Percentiles rank a stretch among this genome's conserved stretches.
Evolutionary conservation across 1,284 basidiomycete species (phyloP).

Genomic region (Pholiota adiposa): DNA sequence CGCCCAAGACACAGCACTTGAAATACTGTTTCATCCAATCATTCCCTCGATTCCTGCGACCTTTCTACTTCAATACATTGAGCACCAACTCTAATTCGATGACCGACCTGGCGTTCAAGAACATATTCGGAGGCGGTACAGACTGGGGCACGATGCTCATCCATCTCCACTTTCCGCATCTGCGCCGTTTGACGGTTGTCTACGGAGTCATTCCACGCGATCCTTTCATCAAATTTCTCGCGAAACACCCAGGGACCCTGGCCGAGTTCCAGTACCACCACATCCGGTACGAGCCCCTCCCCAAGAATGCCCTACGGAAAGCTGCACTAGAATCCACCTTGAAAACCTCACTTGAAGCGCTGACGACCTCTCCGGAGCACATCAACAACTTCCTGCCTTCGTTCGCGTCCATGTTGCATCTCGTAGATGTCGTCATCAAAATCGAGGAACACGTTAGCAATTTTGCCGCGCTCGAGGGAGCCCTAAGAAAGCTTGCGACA

Average conservation of each 20-base stretch:
- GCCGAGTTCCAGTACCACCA: slow-evolving; percentile 19
- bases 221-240: slow-evolving; percentile 21
- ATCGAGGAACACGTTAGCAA: slow-evolving; percentile 17
- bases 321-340: slow-evolving; percentile 11
- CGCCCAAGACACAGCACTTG: slow-evolving; percentile 2
- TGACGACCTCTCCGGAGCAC: slow-evolving; percentile 19
- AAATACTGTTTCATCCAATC: slow-evolving; percentile 16
- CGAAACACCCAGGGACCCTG: slow-evolving; percentile 14
- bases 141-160: slow-evolving; percentile 21
- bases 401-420: slow-evolving; percentile 4
- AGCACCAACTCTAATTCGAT: slow-evolving; percentile 9
- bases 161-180: slow-evolving; percentile 14
- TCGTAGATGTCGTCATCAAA: slow-evolving; percentile 13
- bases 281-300: slow-evolving; percentile 21
- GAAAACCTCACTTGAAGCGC: slow-evolving; percentile 1
- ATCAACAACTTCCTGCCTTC: slow-evolving; percentile 22
- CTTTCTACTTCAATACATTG: slow-evolving; percentile 21
- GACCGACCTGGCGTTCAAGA: slow-evolving; percentile 19
- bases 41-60: slow-evolving; percentile 23
- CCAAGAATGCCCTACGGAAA: slow-evolving; percentile 10
- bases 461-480: slow-evolving; percentile 18
- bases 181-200: slow-evolving; percentile 14
- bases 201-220: slow-evolving; percentile 19
- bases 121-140: slow-evolving; percentile 21
- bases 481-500: slow-evolving; percentile 13